Evolutionary conservation across 1,139 yeast species (phyloP), one percentile per base, ranked within the genome.

Genomic region (Candida pseudoviswanathii): DNA sequence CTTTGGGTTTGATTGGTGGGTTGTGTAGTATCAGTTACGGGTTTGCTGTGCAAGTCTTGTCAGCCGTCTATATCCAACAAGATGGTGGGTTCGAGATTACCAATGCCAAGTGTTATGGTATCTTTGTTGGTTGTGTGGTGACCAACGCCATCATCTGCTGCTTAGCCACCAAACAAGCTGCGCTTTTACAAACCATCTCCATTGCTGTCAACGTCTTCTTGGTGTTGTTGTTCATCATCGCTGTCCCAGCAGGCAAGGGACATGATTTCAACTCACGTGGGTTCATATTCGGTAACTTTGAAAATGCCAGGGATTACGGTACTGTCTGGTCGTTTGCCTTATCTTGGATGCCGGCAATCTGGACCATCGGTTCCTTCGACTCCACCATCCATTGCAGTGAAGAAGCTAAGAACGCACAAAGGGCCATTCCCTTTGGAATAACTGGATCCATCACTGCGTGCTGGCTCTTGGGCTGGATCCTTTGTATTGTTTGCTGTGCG

Each of bases 301-400:
- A 78, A 39, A 85, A 85, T 61, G 67, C 66, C 40, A 70, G 85
- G 25, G 77, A 71, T 41, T 87, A 90, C 86, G 73, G 81, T 10
- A 64, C 69, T 21, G 91, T 90, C n/a, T 86, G 89, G 87, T 77
- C 83, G 44, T 82, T 81, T 62, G 65, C 80, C 56, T 65, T 81
- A 45, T 74, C 84, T 16, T 79, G 86, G 78, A 77, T 84, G 77
- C 84, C 89, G 1, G 85, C 87, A 0, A 80, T 80, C 46, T 82
- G 86, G 86, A 80, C 84, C 11, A 81, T 82, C 58, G 84, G 85
- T 54, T 84, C 88, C 0, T 85, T 84, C 60, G 92, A 86, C 62
- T 80, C 87, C 4, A 84, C 86, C 56, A 83, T 85, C 44, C 92
- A 86, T 64, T 81, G 85, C 79, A 76, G 85, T 27, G 94, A 86